These are phyloP conservation scores for Candida loeiensis DNA, from an alignment of 805 yeast genomes.

Conservation along the genomic window DNA sequence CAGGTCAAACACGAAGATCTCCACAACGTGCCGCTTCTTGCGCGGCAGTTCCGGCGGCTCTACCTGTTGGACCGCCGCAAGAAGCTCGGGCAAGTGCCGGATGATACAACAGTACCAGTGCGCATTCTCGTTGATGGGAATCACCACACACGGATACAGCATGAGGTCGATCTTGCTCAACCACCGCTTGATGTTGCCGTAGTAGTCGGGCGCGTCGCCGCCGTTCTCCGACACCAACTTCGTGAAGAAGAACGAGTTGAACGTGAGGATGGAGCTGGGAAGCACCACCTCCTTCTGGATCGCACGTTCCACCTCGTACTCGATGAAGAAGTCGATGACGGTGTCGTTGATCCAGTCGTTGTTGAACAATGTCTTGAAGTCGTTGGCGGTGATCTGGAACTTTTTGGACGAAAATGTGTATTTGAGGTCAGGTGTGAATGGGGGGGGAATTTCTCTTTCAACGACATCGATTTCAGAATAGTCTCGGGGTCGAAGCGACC, in stretches of 20 bases:
- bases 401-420: slow-evolving; percentile 54
- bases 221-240: slow-evolving; percentile 42
- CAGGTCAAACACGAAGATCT: slow-evolving; percentile 72
- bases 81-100: slow-evolving; percentile 44
- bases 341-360: slow-evolving; percentile 89
- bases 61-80: slow-evolving; percentile 12
- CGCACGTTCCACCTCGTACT: slow-evolving; percentile 47
- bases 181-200: slow-evolving; percentile 73
- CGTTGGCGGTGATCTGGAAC: slow-evolving; percentile 60
- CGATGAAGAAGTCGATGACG: slow-evolving; percentile 78
- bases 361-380: slow-evolving; percentile 73
- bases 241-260: slow-evolving; percentile 82
- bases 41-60: slow-evolving; percentile 2
- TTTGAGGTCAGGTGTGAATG: slow-evolving; percentile 46
- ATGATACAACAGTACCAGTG: slow-evolving; percentile 91
- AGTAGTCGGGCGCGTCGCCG: slow-evolving; percentile 34
- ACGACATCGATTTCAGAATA: slow-evolving; percentile 6
- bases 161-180: slow-evolving; percentile 60
- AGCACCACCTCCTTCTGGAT: slow-evolving; percentile 16
- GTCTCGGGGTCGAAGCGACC: not conserved
- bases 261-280: slow-evolving; percentile 47
- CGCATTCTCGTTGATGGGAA: slow-evolving; percentile 75
- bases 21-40: slow-evolving; percentile 19
- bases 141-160: slow-evolving; percentile 55
- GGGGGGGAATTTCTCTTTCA: slow-evolving; percentile 27